phyloP scores from a whole-genome alignment of 2,329 filamentous ascomycete genomes.

The Sclerotiophoma versabilis region DNA sequence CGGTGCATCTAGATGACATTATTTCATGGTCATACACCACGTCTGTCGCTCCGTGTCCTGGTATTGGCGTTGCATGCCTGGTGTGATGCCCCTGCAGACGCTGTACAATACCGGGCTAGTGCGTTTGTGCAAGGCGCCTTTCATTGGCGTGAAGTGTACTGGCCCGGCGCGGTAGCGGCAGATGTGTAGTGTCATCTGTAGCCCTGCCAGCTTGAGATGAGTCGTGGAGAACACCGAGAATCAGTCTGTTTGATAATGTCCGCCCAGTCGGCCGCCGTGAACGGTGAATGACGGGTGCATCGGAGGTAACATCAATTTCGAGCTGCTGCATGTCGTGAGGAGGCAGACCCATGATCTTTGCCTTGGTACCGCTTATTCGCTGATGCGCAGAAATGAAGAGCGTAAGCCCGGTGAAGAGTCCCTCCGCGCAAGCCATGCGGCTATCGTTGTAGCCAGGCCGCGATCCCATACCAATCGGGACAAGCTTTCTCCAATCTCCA shows the following conservation, averaged over 20 bases:
- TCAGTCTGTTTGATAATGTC: not conserved
- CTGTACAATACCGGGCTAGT: constrained; percentile 11
- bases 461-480: constrained; percentile 23
- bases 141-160: not conserved
- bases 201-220: constrained; percentile 15
- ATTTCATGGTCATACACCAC: not conserved
- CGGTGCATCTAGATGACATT: not conserved
- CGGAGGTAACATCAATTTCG: constrained; percentile 7
- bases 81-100: not conserved
- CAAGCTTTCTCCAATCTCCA: constrained; percentile 46
- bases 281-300: not conserved
- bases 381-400: constrained; percentile 29
- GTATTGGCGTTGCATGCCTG: not conserved
- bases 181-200: constrained; percentile 27
- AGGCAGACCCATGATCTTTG: constrained; percentile 9
- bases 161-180: constrained; percentile 17
- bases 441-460: constrained; percentile 34
- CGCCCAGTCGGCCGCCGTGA: not conserved
- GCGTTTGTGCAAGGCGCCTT: constrained; percentile 1
- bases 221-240: not conserved
- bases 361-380: constrained; percentile 32
- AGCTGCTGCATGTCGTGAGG: constrained; percentile 11
- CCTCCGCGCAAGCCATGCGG: constrained; percentile 28
- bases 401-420: constrained; percentile 46
- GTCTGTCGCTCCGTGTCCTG: not conserved